Percentiles rank a stretch among this genome's conserved stretches.
These are phyloP conservation scores for Penicillium sp. DNA, from an alignment of 2,329 filamentous ascomycete species.

Conservation along the genomic window DNA sequence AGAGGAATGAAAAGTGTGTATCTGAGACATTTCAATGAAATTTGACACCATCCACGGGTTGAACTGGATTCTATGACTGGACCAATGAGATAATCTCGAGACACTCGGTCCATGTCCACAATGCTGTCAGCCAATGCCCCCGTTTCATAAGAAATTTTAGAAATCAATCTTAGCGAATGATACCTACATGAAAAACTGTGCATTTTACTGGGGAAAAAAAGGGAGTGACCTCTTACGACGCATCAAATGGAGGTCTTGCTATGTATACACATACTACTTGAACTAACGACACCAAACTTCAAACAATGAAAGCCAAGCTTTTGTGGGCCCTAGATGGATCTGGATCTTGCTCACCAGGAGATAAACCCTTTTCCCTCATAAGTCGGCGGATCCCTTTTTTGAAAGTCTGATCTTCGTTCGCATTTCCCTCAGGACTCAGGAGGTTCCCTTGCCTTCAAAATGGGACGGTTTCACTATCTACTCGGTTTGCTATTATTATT, in stretches of 20 bases:
- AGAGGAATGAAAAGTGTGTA: background rate
- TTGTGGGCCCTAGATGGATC: background rate
- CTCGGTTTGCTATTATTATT: conserved; percentile 7
- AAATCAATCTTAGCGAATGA: background rate
- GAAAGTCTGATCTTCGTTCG: background rate
- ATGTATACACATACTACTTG: background rate
- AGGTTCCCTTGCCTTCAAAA: background rate
- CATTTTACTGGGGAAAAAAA: background rate
- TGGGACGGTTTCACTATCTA: conserved; percentile 10
- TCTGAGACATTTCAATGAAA: background rate
- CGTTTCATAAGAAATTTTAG: background rate
- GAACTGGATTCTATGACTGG: background rate
- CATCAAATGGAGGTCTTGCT: no score
- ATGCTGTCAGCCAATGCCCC: background rate
- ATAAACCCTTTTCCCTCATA: background rate
- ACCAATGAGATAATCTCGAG: background rate
- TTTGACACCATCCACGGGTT: background rate
- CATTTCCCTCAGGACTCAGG: background rate
- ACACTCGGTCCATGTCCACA: background rate
- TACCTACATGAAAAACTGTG: no score
- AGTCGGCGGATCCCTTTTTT: background rate
- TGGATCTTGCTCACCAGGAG: background rate
- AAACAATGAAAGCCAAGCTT: background rate
- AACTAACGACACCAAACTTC: background rate
- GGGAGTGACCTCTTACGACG: background rate